A percentile compares a stretch with the other conserved stretches of the same genome.
These are phyloP conservation scores for Wolfiporia cocos DNA, from an alignment of 1,284 basidiomycete genomes.

Conservation along the genomic window DNA sequence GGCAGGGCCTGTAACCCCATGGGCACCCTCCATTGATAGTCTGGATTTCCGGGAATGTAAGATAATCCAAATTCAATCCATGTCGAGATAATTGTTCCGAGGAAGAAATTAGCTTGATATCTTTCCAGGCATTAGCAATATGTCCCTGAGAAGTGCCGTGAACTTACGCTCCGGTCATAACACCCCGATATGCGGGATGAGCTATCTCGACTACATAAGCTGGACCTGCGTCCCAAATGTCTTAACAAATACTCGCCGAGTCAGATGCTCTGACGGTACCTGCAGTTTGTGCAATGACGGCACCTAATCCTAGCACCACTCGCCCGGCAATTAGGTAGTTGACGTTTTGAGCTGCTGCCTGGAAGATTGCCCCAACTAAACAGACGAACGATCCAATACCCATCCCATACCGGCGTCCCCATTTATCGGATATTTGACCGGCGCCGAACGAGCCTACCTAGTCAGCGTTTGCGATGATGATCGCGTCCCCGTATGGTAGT, in stretches of 20 bases:
- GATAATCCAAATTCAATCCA: slow-evolving; percentile 20
- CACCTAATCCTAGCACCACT: slow-evolving; percentile 30
- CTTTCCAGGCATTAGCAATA: not conserved
- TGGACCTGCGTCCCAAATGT: slow-evolving; percentile 18
- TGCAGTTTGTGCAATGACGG: slow-evolving; percentile 26
- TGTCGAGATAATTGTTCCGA: slow-evolving; percentile 18
- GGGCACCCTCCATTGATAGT: slow-evolving; percentile 18
- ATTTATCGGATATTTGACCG: slow-evolving; percentile 16
- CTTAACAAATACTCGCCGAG: not conserved
- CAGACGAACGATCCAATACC: slow-evolving; percentile 16
- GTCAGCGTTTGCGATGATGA: not conserved
- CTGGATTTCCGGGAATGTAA: slow-evolving; percentile 13
- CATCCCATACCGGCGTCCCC: slow-evolving; percentile 18
- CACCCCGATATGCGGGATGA: slow-evolving; percentile 32
- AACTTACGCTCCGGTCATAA: slow-evolving; percentile 16
- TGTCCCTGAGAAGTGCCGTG: not conserved
- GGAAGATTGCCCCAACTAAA: slow-evolving; percentile 15
- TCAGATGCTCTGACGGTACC: slow-evolving; percentile 10
- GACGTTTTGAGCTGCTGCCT: slow-evolving; percentile 14
- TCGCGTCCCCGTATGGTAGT: not conserved
- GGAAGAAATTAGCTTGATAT: slow-evolving; percentile 18
- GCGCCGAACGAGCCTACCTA: slow-evolving; percentile 14
- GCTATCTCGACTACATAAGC: slow-evolving; percentile 39
- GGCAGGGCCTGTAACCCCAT: slow-evolving; percentile 17
- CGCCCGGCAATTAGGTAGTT: slow-evolving; percentile 24